phyloP scores from a whole-genome alignment of 768 basidiomycete species.

The Tulasnella sp. region DNA sequence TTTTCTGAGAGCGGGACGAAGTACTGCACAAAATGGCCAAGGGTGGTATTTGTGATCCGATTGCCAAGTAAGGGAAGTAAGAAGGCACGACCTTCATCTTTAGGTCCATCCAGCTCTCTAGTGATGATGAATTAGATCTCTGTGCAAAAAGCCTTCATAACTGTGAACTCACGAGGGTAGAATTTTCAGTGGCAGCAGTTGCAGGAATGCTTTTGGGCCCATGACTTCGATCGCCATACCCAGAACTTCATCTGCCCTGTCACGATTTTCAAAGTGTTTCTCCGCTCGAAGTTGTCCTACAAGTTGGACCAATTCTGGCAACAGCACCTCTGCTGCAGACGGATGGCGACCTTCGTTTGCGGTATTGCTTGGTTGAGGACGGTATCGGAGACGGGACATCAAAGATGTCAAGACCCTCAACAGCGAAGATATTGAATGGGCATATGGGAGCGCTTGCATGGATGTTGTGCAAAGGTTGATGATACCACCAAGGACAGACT shows the following conservation, averaged over 20 bases:
- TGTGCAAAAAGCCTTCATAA: not conserved
- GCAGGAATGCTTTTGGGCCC: conserved; percentile 69
- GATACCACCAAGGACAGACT: conserved; percentile 47
- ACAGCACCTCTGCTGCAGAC: conserved; percentile 54
- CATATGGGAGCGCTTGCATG: conserved; percentile 58
- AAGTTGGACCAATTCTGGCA: conserved; percentile 54
- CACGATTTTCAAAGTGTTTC: conserved; percentile 83
- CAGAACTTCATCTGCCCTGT: conserved; percentile 66
- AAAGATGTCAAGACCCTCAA: conserved; percentile 61
- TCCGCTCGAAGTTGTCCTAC: conserved; percentile 62
- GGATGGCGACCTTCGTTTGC: conserved; percentile 24
- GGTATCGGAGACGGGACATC: conserved; percentile 45
- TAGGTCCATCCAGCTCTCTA: not conserved
- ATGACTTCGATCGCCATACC: conserved; percentile 71
- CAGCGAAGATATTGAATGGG: conserved; percentile 65
- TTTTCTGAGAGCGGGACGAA: conserved; percentile 90
- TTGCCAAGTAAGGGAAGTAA: conserved; percentile 76
- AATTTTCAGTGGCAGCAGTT: conserved; percentile 69
- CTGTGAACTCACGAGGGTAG: conserved; percentile 51
- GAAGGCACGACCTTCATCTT: conserved; percentile 71
- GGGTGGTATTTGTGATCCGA: conserved; percentile 54
- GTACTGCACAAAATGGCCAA: conserved; percentile 75
- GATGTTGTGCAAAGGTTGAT: conserved; percentile 52
- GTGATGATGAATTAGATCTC: not conserved
- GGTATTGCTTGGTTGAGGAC: conserved; percentile 27